phyloP scores from a whole-genome alignment of 192 early-diverging fungal genomes.

The Linderina pennispora region DNA sequence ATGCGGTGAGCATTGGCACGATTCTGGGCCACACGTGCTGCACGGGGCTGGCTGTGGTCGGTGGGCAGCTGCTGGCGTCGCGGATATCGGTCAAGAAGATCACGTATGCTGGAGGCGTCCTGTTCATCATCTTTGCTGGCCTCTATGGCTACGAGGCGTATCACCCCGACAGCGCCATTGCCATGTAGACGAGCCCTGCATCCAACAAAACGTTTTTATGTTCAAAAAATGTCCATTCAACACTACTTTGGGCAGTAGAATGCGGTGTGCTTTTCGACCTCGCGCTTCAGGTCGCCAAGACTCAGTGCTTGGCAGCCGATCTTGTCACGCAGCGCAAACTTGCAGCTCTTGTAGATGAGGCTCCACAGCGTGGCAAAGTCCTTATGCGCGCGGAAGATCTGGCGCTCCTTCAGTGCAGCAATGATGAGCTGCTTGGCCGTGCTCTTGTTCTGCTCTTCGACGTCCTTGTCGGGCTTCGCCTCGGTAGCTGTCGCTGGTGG shows the following conservation, averaged over 20 bases:
- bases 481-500: neutral
- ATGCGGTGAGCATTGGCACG: slow-evolving; percentile 82
- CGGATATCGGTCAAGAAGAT: slow-evolving; percentile 86
- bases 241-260: slow-evolving; percentile 23
- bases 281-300: slow-evolving; percentile 21
- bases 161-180: too few species aligned
- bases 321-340: slow-evolving; percentile 37
- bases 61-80: slow-evolving; percentile 81
- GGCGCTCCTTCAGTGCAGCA: slow-evolving; percentile 35
- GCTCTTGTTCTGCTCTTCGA: slow-evolving; percentile 32
- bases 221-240: too few species aligned
- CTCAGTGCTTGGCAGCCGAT: slow-evolving; percentile 13
- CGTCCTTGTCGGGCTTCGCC: slow-evolving; percentile 2
- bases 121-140: slow-evolving; percentile 86
- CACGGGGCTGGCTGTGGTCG: slow-evolving; percentile 87
- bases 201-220: too few species aligned
- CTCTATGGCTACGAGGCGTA: slow-evolving; percentile 57
- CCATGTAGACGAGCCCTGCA: too few species aligned
- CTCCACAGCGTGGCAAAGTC: slow-evolving; percentile 46
- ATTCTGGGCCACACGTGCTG: slow-evolving; percentile 90
- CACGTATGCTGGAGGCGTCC: slow-evolving; percentile 73
- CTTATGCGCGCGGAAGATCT: slow-evolving; percentile 22
- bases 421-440: slow-evolving; percentile 45
- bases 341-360: slow-evolving; percentile 45
- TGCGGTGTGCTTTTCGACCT: slow-evolving; percentile 33